Evolutionary conservation across 2,329 filamentous ascomycete species (phyloP).

Genomic region (Phaeosphaeriaceae sp.): DNA sequence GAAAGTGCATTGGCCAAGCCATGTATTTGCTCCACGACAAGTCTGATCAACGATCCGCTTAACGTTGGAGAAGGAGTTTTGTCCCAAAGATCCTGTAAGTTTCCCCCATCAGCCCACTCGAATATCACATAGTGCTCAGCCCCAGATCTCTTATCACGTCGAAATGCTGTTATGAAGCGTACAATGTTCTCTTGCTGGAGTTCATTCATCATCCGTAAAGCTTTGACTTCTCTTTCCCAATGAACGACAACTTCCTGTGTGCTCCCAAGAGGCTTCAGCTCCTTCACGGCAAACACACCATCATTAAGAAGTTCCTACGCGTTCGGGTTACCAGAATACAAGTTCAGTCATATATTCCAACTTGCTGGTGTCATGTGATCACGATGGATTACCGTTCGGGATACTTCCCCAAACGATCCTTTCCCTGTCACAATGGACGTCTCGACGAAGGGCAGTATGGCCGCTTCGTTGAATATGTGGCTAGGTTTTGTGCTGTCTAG

Average conservation of each 20-base stretch:
- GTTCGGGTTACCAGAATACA: too few species aligned
- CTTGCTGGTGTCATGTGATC: too few species aligned
- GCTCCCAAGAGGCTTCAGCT: conserved; percentile 6
- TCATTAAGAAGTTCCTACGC: too few species aligned
- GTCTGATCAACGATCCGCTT: conserved; percentile 5
- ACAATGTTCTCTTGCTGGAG: conserved; percentile 25
- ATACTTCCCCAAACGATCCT: too few species aligned
- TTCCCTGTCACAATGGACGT: too few species aligned
- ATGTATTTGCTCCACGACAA: conserved; percentile 13
- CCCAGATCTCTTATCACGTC: background rate
- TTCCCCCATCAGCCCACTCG: conserved; percentile 33
- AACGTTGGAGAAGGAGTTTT: conserved; percentile 9
- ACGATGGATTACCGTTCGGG: too few species aligned
- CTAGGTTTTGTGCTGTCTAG: too few species aligned
- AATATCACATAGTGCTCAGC: conserved; percentile 24
- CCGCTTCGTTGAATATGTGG: too few species aligned
- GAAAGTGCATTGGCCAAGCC: conserved; percentile 29
- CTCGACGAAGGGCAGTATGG: too few species aligned
- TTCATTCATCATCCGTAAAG: conserved; percentile 20
- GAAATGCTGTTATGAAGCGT: conserved; percentile 23
- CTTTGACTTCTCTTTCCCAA: conserved; percentile 20
- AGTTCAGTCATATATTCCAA: too few species aligned
- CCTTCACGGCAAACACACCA: conserved; percentile 17
- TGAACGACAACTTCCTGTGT: conserved; percentile 8
- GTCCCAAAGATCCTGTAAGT: conserved; percentile 25